Conservation (phyloP, 768 basidiomycete species). For the Boletus reticuloceps region DNA sequence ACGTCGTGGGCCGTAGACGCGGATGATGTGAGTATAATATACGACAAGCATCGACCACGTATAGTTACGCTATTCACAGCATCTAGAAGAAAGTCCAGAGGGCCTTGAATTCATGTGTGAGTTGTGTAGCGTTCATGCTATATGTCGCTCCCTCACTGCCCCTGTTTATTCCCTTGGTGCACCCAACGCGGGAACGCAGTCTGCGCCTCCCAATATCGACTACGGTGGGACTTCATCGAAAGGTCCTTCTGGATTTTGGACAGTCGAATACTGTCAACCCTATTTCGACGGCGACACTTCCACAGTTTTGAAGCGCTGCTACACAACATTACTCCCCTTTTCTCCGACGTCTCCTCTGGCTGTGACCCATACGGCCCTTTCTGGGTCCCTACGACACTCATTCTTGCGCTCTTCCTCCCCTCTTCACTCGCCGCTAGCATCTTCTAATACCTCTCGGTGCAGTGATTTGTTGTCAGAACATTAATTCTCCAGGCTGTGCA, state of each 20-base stretch:
- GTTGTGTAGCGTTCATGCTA: conserved; percentile 7
- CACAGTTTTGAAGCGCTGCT: conserved; percentile 72
- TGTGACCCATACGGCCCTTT: conserved; percentile 86
- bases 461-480: too few species aligned
- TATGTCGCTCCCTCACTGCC: not conserved
- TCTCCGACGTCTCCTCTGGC: conserved; percentile 53
- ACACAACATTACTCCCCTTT: conserved; percentile 74
- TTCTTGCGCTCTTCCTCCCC: conserved; percentile 89
- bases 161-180: conserved; percentile 43
- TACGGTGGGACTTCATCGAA: conserved; percentile 49
- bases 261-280: conserved; percentile 79
- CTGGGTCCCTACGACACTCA: conserved; percentile 95
- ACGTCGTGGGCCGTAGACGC: conserved; percentile 69
- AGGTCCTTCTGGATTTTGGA: conserved; percentile 65
- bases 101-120: conserved; percentile 73
- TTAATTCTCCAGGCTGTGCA: too few species aligned
- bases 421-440: conserved; percentile 91
- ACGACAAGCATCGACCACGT: not conserved
- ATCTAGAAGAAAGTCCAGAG: conserved; percentile 64
- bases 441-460: conserved; percentile 70
- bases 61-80: conserved; percentile 30
- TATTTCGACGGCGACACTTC: conserved; percentile 89
- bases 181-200: conserved; percentile 25
- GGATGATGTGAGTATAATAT: conserved; percentile 54
- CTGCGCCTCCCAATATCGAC: conserved; percentile 40